A percentile compares a stretch with the other conserved stretches of the same genome.
These are phyloP conservation scores for Physocladia obscura DNA, from an alignment of 192 early-diverging fungal species.

Conservation along the genomic window DNA sequence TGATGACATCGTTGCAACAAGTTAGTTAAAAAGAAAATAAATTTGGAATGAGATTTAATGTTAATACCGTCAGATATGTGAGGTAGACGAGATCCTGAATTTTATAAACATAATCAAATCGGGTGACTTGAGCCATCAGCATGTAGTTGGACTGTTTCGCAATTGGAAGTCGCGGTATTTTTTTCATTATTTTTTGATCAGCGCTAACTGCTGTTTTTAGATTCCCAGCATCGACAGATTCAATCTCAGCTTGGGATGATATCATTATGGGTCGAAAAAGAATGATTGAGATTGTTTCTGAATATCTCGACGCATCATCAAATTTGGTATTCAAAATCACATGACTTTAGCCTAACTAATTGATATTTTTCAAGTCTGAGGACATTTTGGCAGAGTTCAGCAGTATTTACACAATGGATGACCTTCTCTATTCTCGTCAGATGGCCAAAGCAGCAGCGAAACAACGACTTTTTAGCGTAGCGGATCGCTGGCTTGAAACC, in stretches of 20 bases:
- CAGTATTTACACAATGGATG: neutral
- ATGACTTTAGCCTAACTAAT: no score
- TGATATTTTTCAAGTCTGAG: neutral
- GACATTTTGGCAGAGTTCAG: neutral
- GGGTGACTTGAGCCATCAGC: neutral
- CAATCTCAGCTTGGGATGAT: conserved; percentile 65
- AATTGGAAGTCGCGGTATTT: neutral
- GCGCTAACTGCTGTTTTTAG: neutral
- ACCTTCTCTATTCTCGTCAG: conserved; percentile 24
- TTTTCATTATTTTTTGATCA: neutral
- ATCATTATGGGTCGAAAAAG: conserved; percentile 47
- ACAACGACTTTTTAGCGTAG: conserved; percentile 60
- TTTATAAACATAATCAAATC: conserved; percentile 26
- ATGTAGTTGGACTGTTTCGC: neutral
- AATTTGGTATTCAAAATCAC: no score
- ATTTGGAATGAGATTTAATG: no score
- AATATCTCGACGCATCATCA: conserved; percentile 11
- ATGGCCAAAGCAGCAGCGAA: conserved; percentile 60
- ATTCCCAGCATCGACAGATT: conserved; percentile 33
- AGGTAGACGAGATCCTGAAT: conserved; percentile 22
- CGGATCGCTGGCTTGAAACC: conserved; percentile 43
- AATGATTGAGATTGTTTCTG: conserved; percentile 46
- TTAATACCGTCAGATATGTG: conserved; percentile 5
- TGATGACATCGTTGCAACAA: conserved; percentile 18
- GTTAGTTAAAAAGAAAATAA: neutral